Conservation (phyloP, 1,284 basidiomycete genomes). For the Ceratobasidium sp. region DNA sequence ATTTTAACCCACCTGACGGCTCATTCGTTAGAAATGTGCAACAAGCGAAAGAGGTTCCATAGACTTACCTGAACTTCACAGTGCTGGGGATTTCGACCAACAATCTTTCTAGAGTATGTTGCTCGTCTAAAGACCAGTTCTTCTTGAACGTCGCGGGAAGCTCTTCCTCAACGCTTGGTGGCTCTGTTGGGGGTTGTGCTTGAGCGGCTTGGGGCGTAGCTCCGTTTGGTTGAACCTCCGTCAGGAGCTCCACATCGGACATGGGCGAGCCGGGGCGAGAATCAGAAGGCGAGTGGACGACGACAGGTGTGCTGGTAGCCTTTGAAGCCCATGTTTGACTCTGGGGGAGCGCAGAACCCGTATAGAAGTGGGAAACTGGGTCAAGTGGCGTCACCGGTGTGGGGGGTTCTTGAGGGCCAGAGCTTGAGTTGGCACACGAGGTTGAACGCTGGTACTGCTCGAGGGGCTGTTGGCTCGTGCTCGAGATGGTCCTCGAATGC, state of each 20-base stretch:
- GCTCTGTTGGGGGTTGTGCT: background rate
- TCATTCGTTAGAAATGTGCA: background rate
- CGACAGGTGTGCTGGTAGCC: background rate
- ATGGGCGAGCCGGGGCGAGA: background rate
- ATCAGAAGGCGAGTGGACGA: background rate
- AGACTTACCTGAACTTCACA: conserved; percentile 75
- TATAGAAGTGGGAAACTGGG: background rate
- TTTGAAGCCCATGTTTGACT: conserved; percentile 21
- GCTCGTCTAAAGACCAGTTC: conserved; percentile 79
- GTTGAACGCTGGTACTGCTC: background rate
- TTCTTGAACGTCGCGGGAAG: conserved; percentile 78
- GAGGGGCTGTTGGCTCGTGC: background rate
- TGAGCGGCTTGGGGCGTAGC: background rate
- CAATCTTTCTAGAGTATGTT: conserved; percentile 77
- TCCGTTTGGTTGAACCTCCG: background rate
- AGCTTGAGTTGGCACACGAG: background rate
- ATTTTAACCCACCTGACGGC: conserved; percentile 78
- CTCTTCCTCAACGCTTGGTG: conserved; percentile 44
- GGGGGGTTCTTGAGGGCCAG: background rate
- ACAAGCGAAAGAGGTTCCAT: background rate
- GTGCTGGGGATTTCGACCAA: conserved; percentile 80
- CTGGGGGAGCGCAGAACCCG: background rate
- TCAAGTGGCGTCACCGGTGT: background rate
- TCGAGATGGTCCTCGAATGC: background rate
- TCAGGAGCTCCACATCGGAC: background rate